These are phyloP conservation scores for Acacia melanoxylon DNA, from an alignment of 306 rosid genomes.

Conservation along the genomic window DNA sequence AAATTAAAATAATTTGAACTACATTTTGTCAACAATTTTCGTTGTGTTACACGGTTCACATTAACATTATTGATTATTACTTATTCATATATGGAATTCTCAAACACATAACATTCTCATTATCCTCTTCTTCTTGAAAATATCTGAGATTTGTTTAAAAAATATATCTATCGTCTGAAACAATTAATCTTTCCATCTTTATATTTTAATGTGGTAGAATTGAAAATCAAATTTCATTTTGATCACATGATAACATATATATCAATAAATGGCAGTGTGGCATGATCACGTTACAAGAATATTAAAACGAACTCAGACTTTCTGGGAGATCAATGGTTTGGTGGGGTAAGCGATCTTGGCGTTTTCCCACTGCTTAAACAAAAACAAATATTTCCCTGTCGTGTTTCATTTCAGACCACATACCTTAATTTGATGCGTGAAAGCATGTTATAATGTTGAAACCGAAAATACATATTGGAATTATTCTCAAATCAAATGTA, in stretches of 20 bases:
- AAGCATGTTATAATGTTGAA: constrained; percentile 22
- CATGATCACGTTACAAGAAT: not conserved
- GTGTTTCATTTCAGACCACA: not conserved
- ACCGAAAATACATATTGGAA: constrained; percentile 9
- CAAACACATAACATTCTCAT: constrained; percentile 3
- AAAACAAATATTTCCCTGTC: not conserved
- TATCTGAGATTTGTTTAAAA: not conserved
- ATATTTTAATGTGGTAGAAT: not conserved
- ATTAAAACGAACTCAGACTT: not conserved
- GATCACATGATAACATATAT: not conserved
- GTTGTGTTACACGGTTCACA: not conserved
- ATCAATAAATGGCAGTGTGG: not conserved
- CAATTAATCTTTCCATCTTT: not conserved
- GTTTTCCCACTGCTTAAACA: not conserved
- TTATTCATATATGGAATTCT: not conserved
- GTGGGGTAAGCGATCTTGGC: not conserved
- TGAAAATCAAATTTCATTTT: not conserved
- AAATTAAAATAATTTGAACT: constrained; percentile 24
- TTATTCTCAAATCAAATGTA: not conserved
- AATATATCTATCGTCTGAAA: not conserved
- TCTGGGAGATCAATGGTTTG: not conserved
- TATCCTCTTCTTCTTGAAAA: not conserved
- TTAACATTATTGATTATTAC: not conserved
- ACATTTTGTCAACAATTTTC: not conserved
- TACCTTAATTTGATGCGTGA: not conserved